These are phyloP conservation scores for Pezicula rhizophila DNA, from an alignment of 2,329 filamentous ascomycete genomes.

Conservation along the genomic window DNA sequence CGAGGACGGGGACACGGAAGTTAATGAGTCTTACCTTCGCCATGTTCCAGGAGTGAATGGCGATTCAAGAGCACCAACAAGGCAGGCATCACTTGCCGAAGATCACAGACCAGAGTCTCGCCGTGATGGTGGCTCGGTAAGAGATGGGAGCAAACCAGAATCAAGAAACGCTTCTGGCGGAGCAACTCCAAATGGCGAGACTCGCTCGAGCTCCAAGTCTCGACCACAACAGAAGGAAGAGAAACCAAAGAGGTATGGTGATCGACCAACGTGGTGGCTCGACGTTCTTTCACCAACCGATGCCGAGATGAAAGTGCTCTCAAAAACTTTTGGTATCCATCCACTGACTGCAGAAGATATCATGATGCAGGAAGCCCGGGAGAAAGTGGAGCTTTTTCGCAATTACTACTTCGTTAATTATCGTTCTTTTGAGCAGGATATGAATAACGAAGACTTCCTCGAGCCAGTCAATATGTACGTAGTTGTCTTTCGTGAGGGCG, in stretches of 20 bases:
- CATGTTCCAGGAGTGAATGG: constrained; percentile 29
- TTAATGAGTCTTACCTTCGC: constrained; percentile 23
- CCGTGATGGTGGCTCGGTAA: constrained; percentile 10
- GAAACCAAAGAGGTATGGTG: constrained; percentile 58
- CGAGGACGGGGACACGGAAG: constrained; percentile 56
- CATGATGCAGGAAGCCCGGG: constrained; percentile 91
- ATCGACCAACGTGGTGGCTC: constrained; percentile 93
- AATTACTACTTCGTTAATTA: constrained; percentile 99
- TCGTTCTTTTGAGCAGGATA: constrained; percentile 93
- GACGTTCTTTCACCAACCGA: constrained; percentile 89
- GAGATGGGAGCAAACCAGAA: constrained; percentile 3
- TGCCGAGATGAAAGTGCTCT: constrained; percentile 88
- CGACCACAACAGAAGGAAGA: constrained; percentile 20
- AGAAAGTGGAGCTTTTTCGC: constrained; percentile 95
- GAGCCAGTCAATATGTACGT: constrained; percentile 98
- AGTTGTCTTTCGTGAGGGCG: constrained; percentile 90
- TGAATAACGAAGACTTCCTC: constrained; percentile 80
- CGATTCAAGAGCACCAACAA: constrained; percentile 39
- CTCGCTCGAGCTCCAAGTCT: constrained; percentile 28
- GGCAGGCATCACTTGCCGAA: constrained; percentile 28
- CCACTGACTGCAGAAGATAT: constrained; percentile 94
- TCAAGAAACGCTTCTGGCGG: constrained; percentile 16
- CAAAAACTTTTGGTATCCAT: constrained; percentile 92
- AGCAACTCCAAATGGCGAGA: constrained; percentile 16
- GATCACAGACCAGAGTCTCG: constrained; percentile 14